Base-by-base conservation (phyloP, 2,329 filamentous ascomycete species). In the Ophiosphaerella korrae region DNA sequence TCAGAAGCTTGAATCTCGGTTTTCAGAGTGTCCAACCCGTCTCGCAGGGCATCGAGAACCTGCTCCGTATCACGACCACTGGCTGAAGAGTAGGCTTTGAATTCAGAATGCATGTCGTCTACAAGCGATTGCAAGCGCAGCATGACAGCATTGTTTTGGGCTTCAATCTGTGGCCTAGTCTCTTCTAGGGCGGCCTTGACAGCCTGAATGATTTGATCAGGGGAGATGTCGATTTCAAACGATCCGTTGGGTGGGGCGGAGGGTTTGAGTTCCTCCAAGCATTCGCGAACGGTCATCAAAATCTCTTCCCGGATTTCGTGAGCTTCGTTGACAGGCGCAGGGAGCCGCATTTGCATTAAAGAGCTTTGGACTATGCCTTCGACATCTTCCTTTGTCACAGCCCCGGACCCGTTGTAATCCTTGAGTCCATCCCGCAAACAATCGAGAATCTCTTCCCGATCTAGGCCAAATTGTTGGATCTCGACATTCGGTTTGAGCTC, bases 401-500 rank as follows among this genome's bases (percentile, higher is more conserved):
- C 84, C 54, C 70, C 57, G 45, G 69, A 58, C 76, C 82, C 80
- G 1, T 81, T 81, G 67, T 94, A 92, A 40, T 91, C 85, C 58
- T 89, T 86, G 0, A 97, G 82, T 0, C 93, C 93, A 75, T 97
- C 88, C 60, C 89, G 87, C 23, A 97, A 81, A 59, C 92, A 96
- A 34, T 88, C 86, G 12, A 97, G 79, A 41, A 97, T 89, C 67
- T 97, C 93, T 11, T 97, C 91, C 5, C 91, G 84, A 71, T 96
- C 93, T 1, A 97, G 79, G 2, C 92, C 93, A 55, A 95, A 89
- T 64, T 96, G 91, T 63, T 96, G 88, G 4, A 96, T 82, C 62
- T 96, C 88, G 43, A 96, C 91, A 63, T 97, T 91, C 1, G 93
- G 93, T 74, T 96, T 96, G 75, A 96, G 96, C 52, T 67, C 63